A percentile compares a stretch with the other conserved stretches of the same genome.
phyloP scores from a whole-genome alignment of 1,139 yeast species.

The Zygoascus hellenicus region DNA sequence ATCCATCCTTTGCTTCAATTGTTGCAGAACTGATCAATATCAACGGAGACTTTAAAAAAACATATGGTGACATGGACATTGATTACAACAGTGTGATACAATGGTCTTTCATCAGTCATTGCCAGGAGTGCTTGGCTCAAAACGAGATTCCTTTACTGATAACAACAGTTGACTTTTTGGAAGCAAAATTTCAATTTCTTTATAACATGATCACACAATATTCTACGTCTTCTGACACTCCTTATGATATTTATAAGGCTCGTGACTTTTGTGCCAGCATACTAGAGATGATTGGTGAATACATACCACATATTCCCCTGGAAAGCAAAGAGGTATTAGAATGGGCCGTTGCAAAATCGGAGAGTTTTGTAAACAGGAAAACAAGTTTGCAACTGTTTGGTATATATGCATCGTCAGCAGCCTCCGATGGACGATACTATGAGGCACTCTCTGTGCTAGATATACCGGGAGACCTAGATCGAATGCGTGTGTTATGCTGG shows the following conservation, averaged over 20 bases:
- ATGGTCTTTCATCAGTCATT: slow-evolving; percentile 26
- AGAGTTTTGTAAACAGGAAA: slow-evolving; percentile 1
- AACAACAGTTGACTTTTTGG: slow-evolving; percentile 4
- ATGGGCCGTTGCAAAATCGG: slow-evolving; percentile 4
- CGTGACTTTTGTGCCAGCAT: background rate
- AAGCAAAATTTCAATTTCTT: slow-evolving; percentile 7
- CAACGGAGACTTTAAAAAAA: slow-evolving; percentile 52
- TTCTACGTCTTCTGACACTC: background rate
- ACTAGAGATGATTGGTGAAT: slow-evolving; percentile 1
- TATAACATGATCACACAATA: background rate
- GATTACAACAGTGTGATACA: slow-evolving; percentile 18
- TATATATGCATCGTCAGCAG: background rate
- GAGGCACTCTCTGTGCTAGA: slow-evolving; percentile 69
- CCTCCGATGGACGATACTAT: slow-evolving; percentile 35
- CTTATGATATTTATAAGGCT: background rate
- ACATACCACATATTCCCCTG: background rate
- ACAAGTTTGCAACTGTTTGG: background rate
- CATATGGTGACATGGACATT: slow-evolving; percentile 30
- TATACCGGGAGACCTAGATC: slow-evolving; percentile 51
- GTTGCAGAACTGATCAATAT: slow-evolving; percentile 56
- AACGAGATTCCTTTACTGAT: background rate
- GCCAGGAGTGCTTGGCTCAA: slow-evolving; percentile 22
- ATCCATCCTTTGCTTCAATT: slow-evolving; percentile 63
- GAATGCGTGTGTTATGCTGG: slow-evolving; percentile 43
- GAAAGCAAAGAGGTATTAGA: background rate